A percentile compares a stretch with the other conserved stretches of the same genome.
Evolutionary conservation across 139 green algal species (phyloP).

Genomic region (Pycnococcus provasolii): DNA sequence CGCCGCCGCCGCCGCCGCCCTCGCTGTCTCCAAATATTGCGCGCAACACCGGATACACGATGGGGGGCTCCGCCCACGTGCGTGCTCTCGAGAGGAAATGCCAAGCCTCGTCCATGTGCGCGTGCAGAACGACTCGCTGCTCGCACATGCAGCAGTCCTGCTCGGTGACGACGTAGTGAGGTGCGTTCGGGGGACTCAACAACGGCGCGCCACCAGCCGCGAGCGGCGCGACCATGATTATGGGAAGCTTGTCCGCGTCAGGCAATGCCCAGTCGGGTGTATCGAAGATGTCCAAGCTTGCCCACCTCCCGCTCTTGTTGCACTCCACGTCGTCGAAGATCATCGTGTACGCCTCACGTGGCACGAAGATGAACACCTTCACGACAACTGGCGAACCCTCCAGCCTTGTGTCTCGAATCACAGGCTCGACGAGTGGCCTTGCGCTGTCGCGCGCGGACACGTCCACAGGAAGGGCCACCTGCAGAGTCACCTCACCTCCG

Average conservation of each 20-base stretch:
- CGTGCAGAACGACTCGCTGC: slow-evolving; percentile 9
- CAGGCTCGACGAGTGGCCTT: too few relatives aligned
- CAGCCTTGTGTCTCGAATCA: too few relatives aligned
- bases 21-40: too few relatives aligned
- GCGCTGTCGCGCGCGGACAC: too few relatives aligned
- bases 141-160: slow-evolving; percentile 27
- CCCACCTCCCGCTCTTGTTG: slow-evolving; percentile 20
- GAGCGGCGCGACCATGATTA: slow-evolving; percentile 19
- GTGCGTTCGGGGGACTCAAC: slow-evolving; percentile 22
- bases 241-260: slow-evolving; percentile 2
- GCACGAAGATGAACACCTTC: slow-evolving; percentile 29
- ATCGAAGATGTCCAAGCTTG: slow-evolving; percentile 21
- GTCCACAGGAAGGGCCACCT: slow-evolving; percentile 19
- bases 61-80: background rate
- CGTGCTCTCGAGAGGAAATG: slow-evolving; percentile 2
- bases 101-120: slow-evolving; percentile 25
- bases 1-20: too few relatives aligned
- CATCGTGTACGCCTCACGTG: slow-evolving; percentile 11
- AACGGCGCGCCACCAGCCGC: slow-evolving; percentile 20
- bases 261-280: slow-evolving; percentile 12
- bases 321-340: slow-evolving; percentile 23
- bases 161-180: slow-evolving; percentile 24
- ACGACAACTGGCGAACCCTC: background rate
- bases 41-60: slow-evolving; percentile 5
- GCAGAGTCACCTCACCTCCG: slow-evolving; percentile 24